Evolutionary conservation across 2,329 filamentous ascomycete genomes (phyloP), one percentile per base, ranked within the genome.

Genomic region (Sclerotinia trifoliorum): DNA sequence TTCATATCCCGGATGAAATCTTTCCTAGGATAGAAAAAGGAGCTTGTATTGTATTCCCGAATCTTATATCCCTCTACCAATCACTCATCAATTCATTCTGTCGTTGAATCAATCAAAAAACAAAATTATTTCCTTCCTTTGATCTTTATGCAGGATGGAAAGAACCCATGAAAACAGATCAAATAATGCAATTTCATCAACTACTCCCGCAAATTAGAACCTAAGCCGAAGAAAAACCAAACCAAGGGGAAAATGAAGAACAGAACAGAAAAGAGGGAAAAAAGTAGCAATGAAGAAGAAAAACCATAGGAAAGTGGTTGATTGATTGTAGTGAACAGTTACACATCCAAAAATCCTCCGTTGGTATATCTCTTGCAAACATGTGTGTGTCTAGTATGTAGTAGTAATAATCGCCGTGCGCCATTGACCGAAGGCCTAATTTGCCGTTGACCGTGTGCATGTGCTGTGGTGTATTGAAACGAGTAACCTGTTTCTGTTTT

Each of bases 341-440:
- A 63, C 60, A 62, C 29, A 29, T 21, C 32, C 32, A 51, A 63
- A 51, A 32, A 42, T 51, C 46, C 39, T 26, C 51, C n/a, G 21
- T 51, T 63, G n/a, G 32, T 42, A 42, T 63, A 51, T 63, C n/a
- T 63, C 32, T 13, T 63, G 46, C n/a, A 51, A 63, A 51, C 60
- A 51, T 19, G 32, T 51, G 29, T 39, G 49, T 62, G 46, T 24
- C 19, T 62, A 24, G 39, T 44, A 58, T 4, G 46, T 35, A 61
- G 5, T 42, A 26, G 48, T 35, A 42, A 32, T 39, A 24, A 39
- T 35, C 5, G 3, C n/a, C 21, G 21, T 35, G 21, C 21, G 46
- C 44, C 7, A 13, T 63, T 63, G 8, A 21, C n/a, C 46, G 7
- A 39, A 5, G 10, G 7, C 55, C 35, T 10, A 26, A 11, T 24